Percentiles rank a stretch among this genome's conserved stretches.
Evolutionary conservation across 345 rosid species (phyloP).

Genomic region (Citrus sp.): DNA sequence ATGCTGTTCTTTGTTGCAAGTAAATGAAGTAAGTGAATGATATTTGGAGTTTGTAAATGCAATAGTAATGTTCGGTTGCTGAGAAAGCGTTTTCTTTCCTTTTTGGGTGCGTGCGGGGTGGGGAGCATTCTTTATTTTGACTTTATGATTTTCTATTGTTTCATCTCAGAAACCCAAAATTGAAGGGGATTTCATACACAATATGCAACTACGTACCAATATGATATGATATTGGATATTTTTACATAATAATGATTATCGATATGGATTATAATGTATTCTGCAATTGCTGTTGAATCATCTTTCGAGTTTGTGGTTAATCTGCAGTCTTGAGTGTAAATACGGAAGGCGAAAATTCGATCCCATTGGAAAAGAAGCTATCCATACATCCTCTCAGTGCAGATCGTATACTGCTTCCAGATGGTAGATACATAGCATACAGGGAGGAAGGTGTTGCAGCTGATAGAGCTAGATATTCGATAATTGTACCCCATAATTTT

Average conservation of each 20-base stretch:
- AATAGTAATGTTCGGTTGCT: neutral
- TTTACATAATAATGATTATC: neutral
- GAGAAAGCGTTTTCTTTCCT: neutral
- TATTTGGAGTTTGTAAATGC: neutral
- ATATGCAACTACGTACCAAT: neutral
- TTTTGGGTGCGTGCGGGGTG: neutral
- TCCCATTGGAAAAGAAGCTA: conserved; percentile 37
- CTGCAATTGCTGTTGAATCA: neutral
- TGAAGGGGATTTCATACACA: neutral
- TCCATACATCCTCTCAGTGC: conserved; percentile 63
- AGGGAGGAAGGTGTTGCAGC: conserved; percentile 57
- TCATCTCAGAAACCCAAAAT: neutral
- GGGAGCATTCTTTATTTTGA: neutral
- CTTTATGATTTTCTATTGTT: neutral
- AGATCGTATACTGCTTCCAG: conserved; percentile 55
- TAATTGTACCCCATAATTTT: conserved; percentile 59
- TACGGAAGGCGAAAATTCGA: conserved; percentile 23
- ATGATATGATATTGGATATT: neutral
- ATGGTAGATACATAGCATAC: conserved; percentile 68
- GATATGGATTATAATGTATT: neutral
- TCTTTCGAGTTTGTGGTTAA: conserved; percentile 3
- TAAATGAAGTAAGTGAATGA: neutral
- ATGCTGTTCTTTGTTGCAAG: neutral
- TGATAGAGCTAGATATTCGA: conserved; percentile 50
- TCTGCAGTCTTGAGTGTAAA: conserved; percentile 43